These are phyloP conservation scores for Suillus spraguei DNA, from an alignment of 768 basidiomycete genomes.

Conservation along the genomic window DNA sequence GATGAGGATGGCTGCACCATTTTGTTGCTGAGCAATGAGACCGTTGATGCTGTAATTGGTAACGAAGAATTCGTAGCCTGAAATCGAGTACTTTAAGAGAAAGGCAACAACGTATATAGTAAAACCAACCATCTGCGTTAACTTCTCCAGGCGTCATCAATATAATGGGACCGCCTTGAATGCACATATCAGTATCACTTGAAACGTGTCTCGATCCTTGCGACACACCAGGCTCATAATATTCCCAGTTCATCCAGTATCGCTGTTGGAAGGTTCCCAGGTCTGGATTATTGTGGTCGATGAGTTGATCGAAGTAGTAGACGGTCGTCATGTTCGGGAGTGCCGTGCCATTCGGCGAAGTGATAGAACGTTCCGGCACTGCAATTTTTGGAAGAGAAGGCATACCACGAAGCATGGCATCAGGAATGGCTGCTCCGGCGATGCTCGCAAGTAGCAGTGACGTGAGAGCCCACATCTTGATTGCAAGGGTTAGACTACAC, in stretches of 20 bases:
- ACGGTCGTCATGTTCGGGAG: neutral
- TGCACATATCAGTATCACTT: neutral
- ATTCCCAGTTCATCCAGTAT: slow-evolving; percentile 4
- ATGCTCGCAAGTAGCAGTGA: neutral
- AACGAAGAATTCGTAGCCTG: slow-evolving; percentile 49
- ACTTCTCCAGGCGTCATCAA: neutral
- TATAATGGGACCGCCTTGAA: neutral
- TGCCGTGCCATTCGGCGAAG: neutral
- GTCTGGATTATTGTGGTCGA: neutral
- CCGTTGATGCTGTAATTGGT: slow-evolving; percentile 68
- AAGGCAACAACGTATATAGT: neutral
- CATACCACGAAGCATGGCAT: neutral
- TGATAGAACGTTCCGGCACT: neutral
- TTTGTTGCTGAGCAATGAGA: slow-evolving; percentile 20
- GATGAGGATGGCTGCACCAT: slow-evolving; percentile 64
- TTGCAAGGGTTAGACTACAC: neutral
- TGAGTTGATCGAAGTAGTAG: slow-evolving; percentile 1
- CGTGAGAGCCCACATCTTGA: neutral
- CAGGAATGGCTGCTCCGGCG: neutral
- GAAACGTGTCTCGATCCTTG: neutral
- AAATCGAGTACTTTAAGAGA: neutral
- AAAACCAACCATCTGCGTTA: neutral
- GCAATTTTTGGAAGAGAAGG: neutral
- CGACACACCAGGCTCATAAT: slow-evolving; percentile 2
- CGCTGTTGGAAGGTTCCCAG: neutral